Base-by-base conservation (phyloP, 495 filamentous ascomycete genomes). In the Trichocladium uniseriatum region DNA sequence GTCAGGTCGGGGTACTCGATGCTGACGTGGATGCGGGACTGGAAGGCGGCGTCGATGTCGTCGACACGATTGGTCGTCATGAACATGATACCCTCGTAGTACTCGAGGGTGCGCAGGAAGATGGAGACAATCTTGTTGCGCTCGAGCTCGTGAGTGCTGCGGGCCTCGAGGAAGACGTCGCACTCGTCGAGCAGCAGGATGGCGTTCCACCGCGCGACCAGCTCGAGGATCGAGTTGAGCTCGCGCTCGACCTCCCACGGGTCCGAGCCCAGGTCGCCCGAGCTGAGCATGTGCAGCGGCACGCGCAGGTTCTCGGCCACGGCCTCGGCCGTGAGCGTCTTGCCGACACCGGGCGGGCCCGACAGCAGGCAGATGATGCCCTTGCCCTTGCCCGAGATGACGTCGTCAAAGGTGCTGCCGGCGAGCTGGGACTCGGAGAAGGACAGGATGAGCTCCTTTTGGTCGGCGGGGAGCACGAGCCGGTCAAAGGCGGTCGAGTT, bases 121-220 rank as follows among this genome's bases (percentile, higher is more conserved):
- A 79, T 71, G 52, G 69, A 74, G 1, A 81, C 77, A 5, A 81
- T 67, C 40, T 68, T 67, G 59, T 80, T 81, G 27, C 77, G 67
- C 48, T 72, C 65, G 6, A 81, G 66, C 36, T 80, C 75, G 34
- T 66, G 57, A 40, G 66, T 74, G 56, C 66, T 80, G 48, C 64
- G 78, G 51, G 45, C 75, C 62, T 82, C 76, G 16, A 85, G 69
- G 67, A 83, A 85, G 10, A 84, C 78, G 48, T 87, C 83, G 31
- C 77, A 79, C 62, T 87, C 81, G 45, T 86, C 83, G 0, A 87
- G 67, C 0, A 82, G 68, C 9, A 80, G 54, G 11, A 81, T 68
- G 7, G 72, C 74, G 5, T 71, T 72, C 78, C 77, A 82, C 8
- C 65, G 62, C 1, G 64, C 62, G 6, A 69, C 70, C 21, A 80